These are phyloP conservation scores for Polygonum aviculare DNA, from an alignment of 148 eudicot genomes.

Conservation along the genomic window DNA sequence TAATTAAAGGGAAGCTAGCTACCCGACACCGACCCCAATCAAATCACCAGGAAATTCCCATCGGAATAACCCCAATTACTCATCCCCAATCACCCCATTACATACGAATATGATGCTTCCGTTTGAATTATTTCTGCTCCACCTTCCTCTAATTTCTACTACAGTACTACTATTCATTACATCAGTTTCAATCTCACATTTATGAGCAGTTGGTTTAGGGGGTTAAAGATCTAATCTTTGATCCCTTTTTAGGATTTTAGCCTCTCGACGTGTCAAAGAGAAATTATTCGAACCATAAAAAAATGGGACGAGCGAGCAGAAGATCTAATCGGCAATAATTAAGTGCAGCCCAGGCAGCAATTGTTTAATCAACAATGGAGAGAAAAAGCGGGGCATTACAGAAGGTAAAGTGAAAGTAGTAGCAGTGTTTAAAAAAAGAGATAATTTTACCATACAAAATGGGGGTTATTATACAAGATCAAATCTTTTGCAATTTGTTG, in stretches of 20 bases:
- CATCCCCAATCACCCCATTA: not conserved
- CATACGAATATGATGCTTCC: not conserved
- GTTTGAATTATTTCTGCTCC: not conserved
- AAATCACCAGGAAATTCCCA: not conserved
- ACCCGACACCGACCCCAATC: not conserved
- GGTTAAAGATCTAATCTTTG: not conserved
- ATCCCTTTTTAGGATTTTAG: not conserved
- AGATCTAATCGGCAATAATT: not conserved
- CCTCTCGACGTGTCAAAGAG: not conserved
- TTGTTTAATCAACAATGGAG: not conserved
- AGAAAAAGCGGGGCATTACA: slow-evolving; percentile 1
- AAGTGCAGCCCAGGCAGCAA: not conserved
- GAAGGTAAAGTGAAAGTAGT: not conserved
- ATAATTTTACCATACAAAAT: not conserved
- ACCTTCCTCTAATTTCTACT: not conserved
- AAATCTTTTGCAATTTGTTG: not conserved
- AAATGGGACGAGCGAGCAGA: not conserved
- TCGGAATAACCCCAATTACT: not conserved
- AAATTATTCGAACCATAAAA: not conserved
- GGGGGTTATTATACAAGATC: not conserved
- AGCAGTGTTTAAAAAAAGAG: not conserved
- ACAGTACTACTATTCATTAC: not conserved
- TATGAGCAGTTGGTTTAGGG: no score
- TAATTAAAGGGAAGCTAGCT: not conserved
- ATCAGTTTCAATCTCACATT: not conserved